Base-by-base conservation (phyloP, 208 protist genomes). In the Leishmania martiniquensis region DNA sequence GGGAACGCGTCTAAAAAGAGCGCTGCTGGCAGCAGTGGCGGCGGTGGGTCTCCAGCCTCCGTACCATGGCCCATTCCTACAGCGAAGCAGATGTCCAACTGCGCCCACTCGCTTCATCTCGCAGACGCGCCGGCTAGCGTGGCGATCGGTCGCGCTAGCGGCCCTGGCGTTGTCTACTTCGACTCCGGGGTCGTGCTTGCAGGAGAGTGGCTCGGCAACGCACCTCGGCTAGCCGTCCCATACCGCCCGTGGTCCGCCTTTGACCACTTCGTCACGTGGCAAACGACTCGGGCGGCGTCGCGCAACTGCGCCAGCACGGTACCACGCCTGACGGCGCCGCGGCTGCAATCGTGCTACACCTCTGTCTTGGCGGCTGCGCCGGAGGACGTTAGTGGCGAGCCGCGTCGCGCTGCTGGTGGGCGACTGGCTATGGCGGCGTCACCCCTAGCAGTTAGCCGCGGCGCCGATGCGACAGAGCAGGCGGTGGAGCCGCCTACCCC, bases 151-250 rank as follows among this genome's bases (percentile, higher is more conserved):
- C 76, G 82, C 66, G 76, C 85, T 22, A 85, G 85, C 59, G 84
- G 84, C 22, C 4, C 71, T 0, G 90, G 86, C 25, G 60, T 85
- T 51, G 87, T 95, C 9, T 81, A 93, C 52, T 95, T 89, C 74
- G 77, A 87, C 13, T 93, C 88, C 5, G 92, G 92, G 60, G 87
- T 96, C 9, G 81, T 84, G 67, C 22, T 96, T 10, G 74, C 78
- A 5, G 84, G 75, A 42, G 72, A 88, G 60, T 97, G 85, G 82
- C 65, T 90, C 42, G 82, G 88, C 70, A 95, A 96, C 80, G 42
- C 84, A 42, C 91, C 86, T 12, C 78, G 84, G 22, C 74, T 94
- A 29, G 88, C 85, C 72, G 76, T 90, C 12, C 93, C 93, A 15
- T 87, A 93, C 76, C 76, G 88, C 7, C 85, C 86, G 52, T 81